Percentiles rank a stretch among this genome's conserved stretches.
Conservation (phyloP, 2,329 filamentous ascomycete species). For the Tricladium varicosporioides region DNA sequence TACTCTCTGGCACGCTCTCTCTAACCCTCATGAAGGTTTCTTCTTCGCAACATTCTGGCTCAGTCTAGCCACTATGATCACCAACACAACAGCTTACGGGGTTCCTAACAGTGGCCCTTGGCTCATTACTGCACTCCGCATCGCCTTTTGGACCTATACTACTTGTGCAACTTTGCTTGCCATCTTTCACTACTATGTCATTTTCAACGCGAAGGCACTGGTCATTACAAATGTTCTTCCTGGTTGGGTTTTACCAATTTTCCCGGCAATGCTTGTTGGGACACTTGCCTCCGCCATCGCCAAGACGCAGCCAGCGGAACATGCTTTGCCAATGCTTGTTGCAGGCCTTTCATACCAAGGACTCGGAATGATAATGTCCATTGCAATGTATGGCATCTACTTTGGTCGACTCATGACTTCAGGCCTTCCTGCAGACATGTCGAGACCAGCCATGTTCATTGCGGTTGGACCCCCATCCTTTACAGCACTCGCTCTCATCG, state of each 20-base stretch:
- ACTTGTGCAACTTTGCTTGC: slow-evolving; percentile 56
- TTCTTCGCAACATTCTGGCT: slow-evolving; percentile 74
- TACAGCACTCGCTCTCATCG: slow-evolving; percentile 68
- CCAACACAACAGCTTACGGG: slow-evolving; percentile 63
- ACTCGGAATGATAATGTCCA: slow-evolving; percentile 62
- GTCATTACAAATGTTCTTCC: slow-evolving; percentile 68
- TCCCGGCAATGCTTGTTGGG: slow-evolving; percentile 70
- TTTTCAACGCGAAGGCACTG: slow-evolving; percentile 55
- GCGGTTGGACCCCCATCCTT: slow-evolving; percentile 70
- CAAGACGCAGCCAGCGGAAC: slow-evolving; percentile 53
- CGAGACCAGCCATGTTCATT: slow-evolving; percentile 70
- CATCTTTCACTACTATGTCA: slow-evolving; percentile 63
- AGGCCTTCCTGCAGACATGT: slow-evolving; percentile 60
- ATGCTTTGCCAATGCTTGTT: slow-evolving; percentile 60
- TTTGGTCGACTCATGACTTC: slow-evolving; percentile 60
- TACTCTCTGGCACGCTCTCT: slow-evolving; percentile 53
- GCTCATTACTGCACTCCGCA: slow-evolving; percentile 57
- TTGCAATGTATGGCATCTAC: slow-evolving; percentile 72
- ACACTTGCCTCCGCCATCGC: slow-evolving; percentile 68
- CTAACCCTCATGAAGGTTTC: slow-evolving; percentile 65
- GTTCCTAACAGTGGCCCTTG: slow-evolving; percentile 53
- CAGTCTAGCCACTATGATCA: slow-evolving; percentile 64
- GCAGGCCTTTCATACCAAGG: slow-evolving; percentile 68
- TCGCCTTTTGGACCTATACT: slow-evolving; percentile 70
- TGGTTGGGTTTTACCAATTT: slow-evolving; percentile 71